Conservation (phyloP, 1,284 basidiomycete genomes). For the Leucoagaricus sp. region DNA sequence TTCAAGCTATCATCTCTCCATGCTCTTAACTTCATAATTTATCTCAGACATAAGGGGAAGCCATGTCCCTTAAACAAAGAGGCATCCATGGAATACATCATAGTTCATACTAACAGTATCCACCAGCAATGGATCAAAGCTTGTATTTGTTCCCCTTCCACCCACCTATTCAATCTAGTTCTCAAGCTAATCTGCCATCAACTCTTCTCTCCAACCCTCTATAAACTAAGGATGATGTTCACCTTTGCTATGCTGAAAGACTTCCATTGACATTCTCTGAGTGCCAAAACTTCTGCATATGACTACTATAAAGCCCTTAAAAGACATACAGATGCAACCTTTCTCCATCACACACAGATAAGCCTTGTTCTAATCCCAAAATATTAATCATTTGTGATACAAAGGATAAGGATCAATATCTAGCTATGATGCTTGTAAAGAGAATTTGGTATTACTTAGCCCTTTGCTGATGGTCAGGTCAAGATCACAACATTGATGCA, state of each 20-base stretch:
- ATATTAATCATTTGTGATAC: neutral
- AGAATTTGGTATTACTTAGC: conserved; percentile 28
- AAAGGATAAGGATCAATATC: conserved; percentile 23
- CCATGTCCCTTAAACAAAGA: neutral
- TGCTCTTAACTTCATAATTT: neutral
- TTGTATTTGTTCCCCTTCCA: conserved; percentile 19
- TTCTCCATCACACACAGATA: conserved; percentile 25
- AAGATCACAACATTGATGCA: conserved; percentile 25
- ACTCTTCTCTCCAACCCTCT: conserved; percentile 27
- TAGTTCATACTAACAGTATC: conserved; percentile 25
- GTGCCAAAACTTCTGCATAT: conserved; percentile 27
- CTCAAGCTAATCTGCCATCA: conserved; percentile 8
- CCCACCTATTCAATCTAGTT: neutral
- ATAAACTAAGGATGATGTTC: conserved; percentile 27
- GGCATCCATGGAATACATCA: neutral
- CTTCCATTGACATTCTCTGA: conserved; percentile 26
- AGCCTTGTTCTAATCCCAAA: conserved; percentile 3
- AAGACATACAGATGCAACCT: conserved; percentile 23
- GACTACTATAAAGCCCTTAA: conserved; percentile 26
- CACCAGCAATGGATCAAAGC: conserved; percentile 21
- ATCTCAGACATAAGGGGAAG: neutral
- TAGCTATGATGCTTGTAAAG: conserved; percentile 21
- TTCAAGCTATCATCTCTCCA: neutral
- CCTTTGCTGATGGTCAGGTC: conserved; percentile 22
- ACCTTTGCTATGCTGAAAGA: conserved; percentile 28